These are phyloP conservation scores for Leucocoprinus birnbaumii DNA, from an alignment of 768 basidiomycete genomes.

Conservation along the genomic window DNA sequence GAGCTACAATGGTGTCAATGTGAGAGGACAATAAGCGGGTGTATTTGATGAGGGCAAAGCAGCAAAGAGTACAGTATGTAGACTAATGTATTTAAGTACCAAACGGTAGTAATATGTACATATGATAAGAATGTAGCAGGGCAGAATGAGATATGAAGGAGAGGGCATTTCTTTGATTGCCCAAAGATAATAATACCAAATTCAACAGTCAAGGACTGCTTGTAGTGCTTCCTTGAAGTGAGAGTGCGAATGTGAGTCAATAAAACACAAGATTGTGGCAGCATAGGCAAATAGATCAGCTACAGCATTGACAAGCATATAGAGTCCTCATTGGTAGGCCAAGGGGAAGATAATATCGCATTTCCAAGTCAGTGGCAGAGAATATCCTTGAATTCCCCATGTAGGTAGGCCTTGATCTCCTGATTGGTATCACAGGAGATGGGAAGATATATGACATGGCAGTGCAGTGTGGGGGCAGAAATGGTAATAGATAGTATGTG, in stretches of 20 bases:
- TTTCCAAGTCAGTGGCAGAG: neutral
- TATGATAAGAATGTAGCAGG: too few species aligned
- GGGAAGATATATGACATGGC: neutral
- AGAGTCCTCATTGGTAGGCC: constrained; percentile 14
- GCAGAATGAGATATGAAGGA: too few species aligned
- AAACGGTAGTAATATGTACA: too few species aligned
- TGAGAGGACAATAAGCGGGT: too few species aligned
- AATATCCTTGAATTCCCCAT: constrained; percentile 1
- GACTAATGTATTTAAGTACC: too few species aligned
- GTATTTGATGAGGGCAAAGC: too few species aligned
- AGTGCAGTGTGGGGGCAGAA: neutral
- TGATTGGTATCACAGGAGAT: neutral
- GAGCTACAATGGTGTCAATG: neutral
- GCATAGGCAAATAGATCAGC: constrained; percentile 24
- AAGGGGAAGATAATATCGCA: neutral
- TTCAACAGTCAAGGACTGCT: neutral
- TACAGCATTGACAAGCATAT: constrained; percentile 17
- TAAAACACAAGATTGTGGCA: constrained; percentile 23
- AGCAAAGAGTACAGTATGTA: too few species aligned
- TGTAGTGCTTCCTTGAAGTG: neutral
- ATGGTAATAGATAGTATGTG: too few species aligned
- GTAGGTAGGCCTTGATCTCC: constrained; percentile 7
- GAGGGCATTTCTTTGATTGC: too few species aligned
- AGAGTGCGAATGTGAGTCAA: constrained; percentile 15
- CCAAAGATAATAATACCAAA: too few species aligned